These are phyloP conservation scores for Allium cepa DNA, from an alignment of 106 monocot species.

Conservation along the genomic window DNA sequence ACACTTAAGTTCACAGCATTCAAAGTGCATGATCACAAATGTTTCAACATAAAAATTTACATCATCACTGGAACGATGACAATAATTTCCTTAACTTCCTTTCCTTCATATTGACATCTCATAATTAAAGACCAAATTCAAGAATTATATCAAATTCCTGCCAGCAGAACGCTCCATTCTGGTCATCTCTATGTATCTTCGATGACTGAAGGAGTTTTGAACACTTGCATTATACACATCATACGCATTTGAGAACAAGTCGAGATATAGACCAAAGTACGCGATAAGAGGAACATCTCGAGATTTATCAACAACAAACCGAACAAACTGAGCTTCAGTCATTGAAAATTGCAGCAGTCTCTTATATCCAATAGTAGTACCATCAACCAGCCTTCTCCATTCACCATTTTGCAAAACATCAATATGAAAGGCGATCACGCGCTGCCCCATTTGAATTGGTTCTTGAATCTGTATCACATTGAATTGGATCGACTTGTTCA, in stretches of 20 bases:
- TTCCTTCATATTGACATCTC: no score
- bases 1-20: no score
- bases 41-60: no score
- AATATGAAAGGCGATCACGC: constrained; percentile 68
- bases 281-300: constrained; percentile 86
- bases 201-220: constrained; percentile 10
- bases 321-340: constrained; percentile 36
- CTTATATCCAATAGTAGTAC: constrained; percentile 90
- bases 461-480: constrained; percentile 83
- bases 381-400: constrained; percentile 47
- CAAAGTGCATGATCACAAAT: no score
- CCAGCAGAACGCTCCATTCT: neutral
- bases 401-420: constrained; percentile 39
- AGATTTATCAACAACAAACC: constrained; percentile 53
- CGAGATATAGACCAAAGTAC: constrained; percentile 57
- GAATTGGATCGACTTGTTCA: constrained; percentile 31
- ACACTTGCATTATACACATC: constrained; percentile 4
- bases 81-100: no score
- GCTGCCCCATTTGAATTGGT: constrained; percentile 97
- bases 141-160: no score
- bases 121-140: no score
- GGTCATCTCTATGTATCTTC: constrained; percentile 9
- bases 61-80: no score
- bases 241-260: constrained; percentile 26
- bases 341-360: constrained; percentile 51